Evolutionary conservation across 1,284 basidiomycete species (phyloP), one percentile per base, ranked within the genome.

Genomic region (Meripilus lineatus): DNA sequence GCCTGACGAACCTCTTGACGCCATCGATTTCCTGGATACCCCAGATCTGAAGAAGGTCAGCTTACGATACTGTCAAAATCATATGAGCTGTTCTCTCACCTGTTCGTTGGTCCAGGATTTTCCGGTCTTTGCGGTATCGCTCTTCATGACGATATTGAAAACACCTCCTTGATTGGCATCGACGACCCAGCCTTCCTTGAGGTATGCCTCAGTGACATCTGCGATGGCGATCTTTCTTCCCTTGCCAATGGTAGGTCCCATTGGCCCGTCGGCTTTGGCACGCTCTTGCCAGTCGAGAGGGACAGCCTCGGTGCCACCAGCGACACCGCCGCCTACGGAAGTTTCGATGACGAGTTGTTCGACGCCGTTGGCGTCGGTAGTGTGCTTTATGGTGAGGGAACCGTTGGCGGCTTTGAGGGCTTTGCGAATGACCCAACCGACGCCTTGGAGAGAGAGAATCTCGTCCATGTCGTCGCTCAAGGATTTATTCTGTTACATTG

Each of bases 331-430:
- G 11, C 77, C 79, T 11, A 74, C 74, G 30, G 81, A 59, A n/a
- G 67, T 74, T 58, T 83, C 70, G 49, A 82, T 77, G 44, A 80
- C 77, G 51, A 85, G 74, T 54, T 71, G 73, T 58, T 85, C 82
- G 15, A 74, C 55, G 18, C 66, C 71, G 3, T 59, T 57, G 10
- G 73, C 76, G 43, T 77, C 73, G 51, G 72, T 80, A 65, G 71
- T 78, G 57, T 85, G 82, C 40, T 75, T 79, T 52, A 82, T 59
- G 38, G 54, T 54, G 37, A 84, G 69, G 26, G 75, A 79, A 30
- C 84, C 51, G 4, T 75, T 81, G 20, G 70, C 75, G 17, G 66
- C 24, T 4, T 50, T 40, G 52, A 84, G 82, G 22, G 71, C 70
- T 51, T 71, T 78, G 50, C 82, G 72, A 48, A 66, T 81, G 18